phyloP scores from a whole-genome alignment of 208 protist genomes.

The Naegleria fowleri region DNA sequence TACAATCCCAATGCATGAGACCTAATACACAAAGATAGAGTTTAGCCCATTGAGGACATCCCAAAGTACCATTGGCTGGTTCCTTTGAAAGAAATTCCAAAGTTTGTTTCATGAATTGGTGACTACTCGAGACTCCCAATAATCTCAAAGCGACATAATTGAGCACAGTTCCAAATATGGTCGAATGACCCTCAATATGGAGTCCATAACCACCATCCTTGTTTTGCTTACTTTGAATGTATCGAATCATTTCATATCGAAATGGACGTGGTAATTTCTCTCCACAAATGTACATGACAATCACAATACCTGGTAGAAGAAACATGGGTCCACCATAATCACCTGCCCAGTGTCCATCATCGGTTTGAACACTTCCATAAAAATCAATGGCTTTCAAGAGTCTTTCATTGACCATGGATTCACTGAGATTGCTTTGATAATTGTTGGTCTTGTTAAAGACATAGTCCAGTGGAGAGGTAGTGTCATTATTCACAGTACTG shows the following conservation, averaged over 20 bases:
- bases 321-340: slow-evolving; percentile 94
- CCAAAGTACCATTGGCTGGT: slow-evolving; percentile 61
- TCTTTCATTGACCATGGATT: not conserved
- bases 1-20: slow-evolving; percentile 82
- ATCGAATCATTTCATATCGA: slow-evolving; percentile 79
- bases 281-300: slow-evolving; percentile 74
- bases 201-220: slow-evolving; percentile 89
- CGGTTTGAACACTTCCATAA: slow-evolving; percentile 24
- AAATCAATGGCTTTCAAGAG: slow-evolving; percentile 14
- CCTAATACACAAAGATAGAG: slow-evolving; percentile 84
- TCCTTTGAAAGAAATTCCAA: slow-evolving; percentile 67
- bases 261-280: slow-evolving; percentile 42
- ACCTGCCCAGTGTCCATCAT: slow-evolving; percentile 91
- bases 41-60: slow-evolving; percentile 91
- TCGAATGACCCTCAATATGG: slow-evolving; percentile 88
- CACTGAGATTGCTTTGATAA: not conserved
- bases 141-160: slow-evolving; percentile 88
- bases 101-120: slow-evolving; percentile 54
- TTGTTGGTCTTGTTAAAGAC: not conserved
- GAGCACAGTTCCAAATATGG: slow-evolving; percentile 89
- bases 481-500: too few relatives aligned
- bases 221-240: slow-evolving; percentile 86
- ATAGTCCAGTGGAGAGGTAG: not conserved
- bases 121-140: slow-evolving; percentile 70
- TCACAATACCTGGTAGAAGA: slow-evolving; percentile 79